Conservation (phyloP, 495 filamentous ascomycete genomes). For the Talaromyces thailandensis region DNA sequence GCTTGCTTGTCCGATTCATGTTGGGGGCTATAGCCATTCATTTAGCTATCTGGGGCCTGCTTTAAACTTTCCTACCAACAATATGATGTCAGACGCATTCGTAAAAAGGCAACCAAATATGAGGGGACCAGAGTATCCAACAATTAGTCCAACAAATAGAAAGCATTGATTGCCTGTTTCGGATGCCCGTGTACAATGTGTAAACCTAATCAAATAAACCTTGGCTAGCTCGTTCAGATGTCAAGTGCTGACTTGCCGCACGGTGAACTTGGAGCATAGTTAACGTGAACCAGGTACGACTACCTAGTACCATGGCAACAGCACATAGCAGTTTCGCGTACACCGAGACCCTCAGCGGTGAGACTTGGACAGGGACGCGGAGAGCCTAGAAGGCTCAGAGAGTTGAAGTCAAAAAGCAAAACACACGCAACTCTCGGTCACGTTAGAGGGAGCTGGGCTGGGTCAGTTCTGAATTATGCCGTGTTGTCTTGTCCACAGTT, state of each 20-base stretch:
- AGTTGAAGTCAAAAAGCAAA: background rate
- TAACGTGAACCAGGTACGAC: background rate
- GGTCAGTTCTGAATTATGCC: background rate
- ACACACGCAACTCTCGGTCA: background rate
- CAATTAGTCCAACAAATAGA: too few relatives aligned
- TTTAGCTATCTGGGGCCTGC: background rate
- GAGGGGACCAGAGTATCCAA: background rate
- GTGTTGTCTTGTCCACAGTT: background rate
- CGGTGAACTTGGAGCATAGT: background rate
- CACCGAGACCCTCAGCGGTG: background rate
- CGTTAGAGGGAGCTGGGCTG: background rate
- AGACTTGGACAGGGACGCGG: background rate
- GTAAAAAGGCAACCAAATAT: background rate
- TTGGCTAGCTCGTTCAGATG: background rate
- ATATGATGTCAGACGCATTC: background rate
- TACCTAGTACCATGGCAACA: background rate
- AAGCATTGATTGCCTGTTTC: background rate
- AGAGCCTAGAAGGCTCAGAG: background rate
- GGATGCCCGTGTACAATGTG: background rate
- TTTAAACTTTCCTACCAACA: background rate
- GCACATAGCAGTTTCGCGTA: background rate
- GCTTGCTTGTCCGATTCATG: background rate
- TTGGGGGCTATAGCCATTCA: conserved; percentile 1
- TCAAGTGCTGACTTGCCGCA: background rate
- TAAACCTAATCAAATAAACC: background rate